Evolutionary conservation across 1,139 yeast species (phyloP), one percentile per base, ranked within the genome.

Genomic region (Hemisphaericaspora xylanilytica): DNA sequence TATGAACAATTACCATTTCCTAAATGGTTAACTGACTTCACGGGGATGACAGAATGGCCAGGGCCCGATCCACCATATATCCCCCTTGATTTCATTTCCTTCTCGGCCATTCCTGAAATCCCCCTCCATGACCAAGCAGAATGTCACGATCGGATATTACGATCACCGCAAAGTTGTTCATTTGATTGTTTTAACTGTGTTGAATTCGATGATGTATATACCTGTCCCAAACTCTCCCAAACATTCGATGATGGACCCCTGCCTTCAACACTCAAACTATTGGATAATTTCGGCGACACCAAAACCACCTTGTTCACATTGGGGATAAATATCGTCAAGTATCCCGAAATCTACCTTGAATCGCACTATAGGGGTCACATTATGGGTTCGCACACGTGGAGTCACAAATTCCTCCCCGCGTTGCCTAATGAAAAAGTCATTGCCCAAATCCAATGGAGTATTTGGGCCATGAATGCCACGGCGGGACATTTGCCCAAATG

Each of bases 401-500:
- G 92, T 4, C 97, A 90, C 63, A 80, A 81, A 42, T 86, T 83
- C 51, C 70, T 90, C 45, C 97, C 97, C 1, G 64, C 81, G 1
- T 67, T 90, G 42, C 61, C 79, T 13, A 88, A 88, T 56, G 92
- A 87, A 59, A 77, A 87, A 46, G 78, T 90, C 15, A 80, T 85
- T 43, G 96, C 97, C 0, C 96, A 90, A 58, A 65, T 90, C 34
- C 83, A 90, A 62, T 90, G 97, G 98, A 84, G 95, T 2, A 80
- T 89, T 28, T 90, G 97, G 97, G 96, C 97, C 5, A 87, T 89
- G 94, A 89, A 92, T 63, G 96, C 97, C 3, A 89, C 97, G 0
- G 85, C 88, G 0, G 72, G 81, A 16, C 92, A 89, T 52, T 59
- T 86, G n/a, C 97, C 97, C 11, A 83, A 84, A 53, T 92, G 92